Base-by-base conservation (phyloP, 768 basidiomycete genomes). In the Pleurotus pulmonarius region DNA sequence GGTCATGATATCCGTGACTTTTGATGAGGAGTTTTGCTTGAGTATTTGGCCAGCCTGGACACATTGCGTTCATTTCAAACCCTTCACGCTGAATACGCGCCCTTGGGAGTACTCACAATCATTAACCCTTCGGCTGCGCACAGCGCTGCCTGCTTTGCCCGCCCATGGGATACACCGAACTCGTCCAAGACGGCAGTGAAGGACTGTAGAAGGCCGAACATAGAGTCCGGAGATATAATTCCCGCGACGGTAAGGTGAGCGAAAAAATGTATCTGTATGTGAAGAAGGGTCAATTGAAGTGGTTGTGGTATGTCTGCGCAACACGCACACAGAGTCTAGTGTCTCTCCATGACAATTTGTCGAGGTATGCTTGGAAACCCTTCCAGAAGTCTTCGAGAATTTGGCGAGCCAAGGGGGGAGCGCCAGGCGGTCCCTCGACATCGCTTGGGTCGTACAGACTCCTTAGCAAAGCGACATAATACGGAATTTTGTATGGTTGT, bases 401-500 rank as follows among this genome's bases (percentile, higher is more conserved):
- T 45, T 87, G 82, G 52, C 81, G 81, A 1, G 91, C 90, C 0
- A 90, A 68, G 0, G 84, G 75, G 16, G 73, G 75, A 34, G 71
- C 70, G 40, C 77, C 80, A 25, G 71, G 64, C 5, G 69, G 61
- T 26, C 69, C 70, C 3, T 68, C 64, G 43, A 71, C 67, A 3
- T 70, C 73, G 4, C 70, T 68, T 38, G 69, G 75, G 63, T 83
- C 80, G 62, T 84, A 80, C 39, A 98, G 74, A 39, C 85, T 71
- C 18, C 86, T 80, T 47, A 97, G 77, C 15, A 98, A 72, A 9
- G 90, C 83, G 11, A 92, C 92, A 70, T 94, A 94, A 66, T 86
- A 90, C 0, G 93, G 88, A 37, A 92, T 89, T 76, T 98, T 99
- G 77, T 85, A 94, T 0, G 95, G 94, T 63, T 97, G 90, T 71